Percentiles rank a stretch among this genome's conserved stretches.
These are phyloP conservation scores for Fusarium secorum DNA, from an alignment of 2,329 filamentous ascomycete genomes.

Conservation along the genomic window DNA sequence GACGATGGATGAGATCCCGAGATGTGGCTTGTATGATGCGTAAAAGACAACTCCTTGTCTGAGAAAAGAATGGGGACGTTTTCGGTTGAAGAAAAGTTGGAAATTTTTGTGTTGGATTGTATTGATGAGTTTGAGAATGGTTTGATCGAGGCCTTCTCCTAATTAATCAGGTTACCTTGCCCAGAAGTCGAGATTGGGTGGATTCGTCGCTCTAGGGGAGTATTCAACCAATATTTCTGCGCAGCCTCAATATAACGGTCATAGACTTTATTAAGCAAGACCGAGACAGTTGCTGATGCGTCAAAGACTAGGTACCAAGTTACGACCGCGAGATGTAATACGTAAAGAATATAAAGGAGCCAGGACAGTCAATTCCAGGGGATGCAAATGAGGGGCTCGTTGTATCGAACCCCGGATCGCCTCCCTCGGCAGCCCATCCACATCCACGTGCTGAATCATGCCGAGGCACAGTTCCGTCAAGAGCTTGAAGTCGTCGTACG, in stretches of 20 bases:
- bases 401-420: conserved; percentile 15
- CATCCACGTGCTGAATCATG: conserved; percentile 23
- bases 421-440: conserved; percentile 22
- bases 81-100: background rate
- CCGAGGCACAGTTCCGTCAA: conserved; percentile 27
- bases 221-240: conserved; percentile 4
- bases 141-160: conserved; percentile 7
- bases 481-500: background rate
- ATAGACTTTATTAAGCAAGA: background rate
- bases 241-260: background rate
- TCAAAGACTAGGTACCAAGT: background rate
- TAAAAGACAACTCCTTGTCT: background rate
- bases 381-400: conserved; percentile 21
- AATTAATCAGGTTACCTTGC: conserved; percentile 16
- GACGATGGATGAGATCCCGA: background rate
- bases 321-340: background rate
- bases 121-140: background rate
- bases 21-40: background rate
- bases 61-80: background rate
- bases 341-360: background rate
- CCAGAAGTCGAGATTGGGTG: background rate
- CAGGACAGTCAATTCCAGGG: background rate
- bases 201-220: background rate
- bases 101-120: background rate
- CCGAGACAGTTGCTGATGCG: background rate